phyloP scores from a whole-genome alignment of 1,284 basidiomycete species.

The Pseudozyma sp. region DNA sequence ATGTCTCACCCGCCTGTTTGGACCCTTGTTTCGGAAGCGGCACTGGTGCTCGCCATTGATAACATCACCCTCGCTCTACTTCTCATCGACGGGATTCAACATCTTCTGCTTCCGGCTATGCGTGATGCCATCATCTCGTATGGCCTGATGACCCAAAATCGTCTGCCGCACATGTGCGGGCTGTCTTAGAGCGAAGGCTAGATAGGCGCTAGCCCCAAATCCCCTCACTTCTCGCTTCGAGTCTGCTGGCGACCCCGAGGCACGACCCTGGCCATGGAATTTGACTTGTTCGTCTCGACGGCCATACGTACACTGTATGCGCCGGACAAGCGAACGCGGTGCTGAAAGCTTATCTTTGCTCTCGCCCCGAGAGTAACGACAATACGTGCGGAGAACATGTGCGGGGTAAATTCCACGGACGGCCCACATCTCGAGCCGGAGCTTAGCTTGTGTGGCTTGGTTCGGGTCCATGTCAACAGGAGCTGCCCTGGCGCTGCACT shows the following conservation, averaged over 20 bases:
- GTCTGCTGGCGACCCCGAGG: too few relatives aligned
- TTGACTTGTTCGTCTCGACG: background rate
- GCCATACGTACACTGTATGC: background rate
- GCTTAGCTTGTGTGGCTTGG: background rate
- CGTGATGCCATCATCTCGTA: conserved; percentile 2
- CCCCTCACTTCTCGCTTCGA: background rate
- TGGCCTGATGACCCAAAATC: background rate
- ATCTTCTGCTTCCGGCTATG: too few relatives aligned
- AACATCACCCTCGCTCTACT: background rate
- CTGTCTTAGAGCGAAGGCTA: too few relatives aligned
- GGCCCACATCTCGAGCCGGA: background rate
- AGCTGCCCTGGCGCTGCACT: background rate
- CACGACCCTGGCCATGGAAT: too few relatives aligned
- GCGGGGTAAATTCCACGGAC: background rate
- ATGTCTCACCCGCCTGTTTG: conserved; percentile 8
- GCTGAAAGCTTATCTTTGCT: too few relatives aligned
- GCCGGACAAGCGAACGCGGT: too few relatives aligned
- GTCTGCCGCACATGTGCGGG: too few relatives aligned
- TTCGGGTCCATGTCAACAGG: background rate
- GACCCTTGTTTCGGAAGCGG: background rate
- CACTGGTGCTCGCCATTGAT: too few relatives aligned
- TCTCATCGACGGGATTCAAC: background rate
- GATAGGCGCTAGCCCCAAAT: too few relatives aligned
- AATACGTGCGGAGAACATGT: background rate
- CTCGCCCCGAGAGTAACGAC: too few relatives aligned